Evolutionary conservation across 768 basidiomycete species (phyloP).

Genomic region (Tulasnella sp.): DNA sequence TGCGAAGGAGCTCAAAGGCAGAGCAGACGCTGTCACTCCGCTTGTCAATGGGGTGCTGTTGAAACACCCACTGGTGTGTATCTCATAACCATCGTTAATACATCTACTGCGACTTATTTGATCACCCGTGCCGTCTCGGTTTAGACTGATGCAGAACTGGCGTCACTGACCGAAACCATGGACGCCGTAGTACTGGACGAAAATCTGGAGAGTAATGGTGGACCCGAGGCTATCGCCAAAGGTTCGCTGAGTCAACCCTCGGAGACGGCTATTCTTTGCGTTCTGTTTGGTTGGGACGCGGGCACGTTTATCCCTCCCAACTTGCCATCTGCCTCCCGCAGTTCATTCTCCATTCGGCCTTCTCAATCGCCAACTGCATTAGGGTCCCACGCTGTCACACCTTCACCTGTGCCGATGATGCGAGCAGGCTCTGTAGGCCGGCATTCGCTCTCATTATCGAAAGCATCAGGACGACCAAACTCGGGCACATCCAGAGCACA

Average conservation of each 20-base stretch:
- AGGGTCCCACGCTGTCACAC: constrained; percentile 25
- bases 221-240: not conserved
- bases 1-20: constrained; percentile 48
- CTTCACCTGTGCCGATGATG: constrained; percentile 18
- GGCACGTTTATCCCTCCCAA: constrained; percentile 25
- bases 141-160: constrained; percentile 50
- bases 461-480: not conserved
- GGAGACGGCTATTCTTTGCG: constrained; percentile 32
- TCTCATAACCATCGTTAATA: not conserved
- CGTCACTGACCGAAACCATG: constrained; percentile 41
- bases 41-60: constrained; percentile 45
- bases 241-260: constrained; percentile 19
- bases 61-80: constrained; percentile 63
- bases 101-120: constrained; percentile 10
- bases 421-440: not conserved
- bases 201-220: not conserved
- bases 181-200: constrained; percentile 19
- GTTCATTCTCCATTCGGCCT: constrained; percentile 25
- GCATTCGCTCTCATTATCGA: constrained; percentile 1
- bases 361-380: constrained; percentile 28
- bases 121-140: constrained; percentile 6
- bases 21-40: constrained; percentile 44
- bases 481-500: not conserved
- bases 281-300: constrained; percentile 43
- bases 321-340: constrained; percentile 24